Conservation (phyloP, 2,329 filamentous ascomycete genomes). For the Pseudogymnoascus sp. region DNA sequence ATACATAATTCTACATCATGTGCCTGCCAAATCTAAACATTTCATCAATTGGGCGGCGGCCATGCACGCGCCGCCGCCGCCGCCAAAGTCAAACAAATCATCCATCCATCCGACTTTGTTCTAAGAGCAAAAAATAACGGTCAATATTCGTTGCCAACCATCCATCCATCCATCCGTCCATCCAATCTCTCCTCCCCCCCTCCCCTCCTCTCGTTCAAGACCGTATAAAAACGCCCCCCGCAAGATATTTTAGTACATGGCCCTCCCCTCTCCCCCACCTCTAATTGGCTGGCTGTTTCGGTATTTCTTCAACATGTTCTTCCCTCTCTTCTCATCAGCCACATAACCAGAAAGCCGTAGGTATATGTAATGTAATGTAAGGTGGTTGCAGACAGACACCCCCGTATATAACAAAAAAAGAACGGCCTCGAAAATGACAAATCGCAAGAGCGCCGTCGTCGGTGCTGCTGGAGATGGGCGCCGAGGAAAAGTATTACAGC, state of each 20-base stretch:
- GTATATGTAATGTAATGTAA: neutral
- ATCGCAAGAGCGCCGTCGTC: neutral
- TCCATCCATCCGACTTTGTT: neutral
- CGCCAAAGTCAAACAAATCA: neutral
- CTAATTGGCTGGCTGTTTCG: neutral
- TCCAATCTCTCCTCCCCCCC: neutral
- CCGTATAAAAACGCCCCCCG: neutral
- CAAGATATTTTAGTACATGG: neutral
- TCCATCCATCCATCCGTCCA: neutral
- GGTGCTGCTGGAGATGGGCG: neutral
- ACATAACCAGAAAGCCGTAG: neutral
- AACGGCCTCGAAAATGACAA: neutral
- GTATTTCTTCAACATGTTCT: neutral
- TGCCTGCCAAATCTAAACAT: slow-evolving; percentile 1
- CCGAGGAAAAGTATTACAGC: slow-evolving; percentile 2
- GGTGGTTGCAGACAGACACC: no score
- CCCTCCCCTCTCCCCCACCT: neutral
- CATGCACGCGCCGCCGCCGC: neutral
- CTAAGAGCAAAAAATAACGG: neutral
- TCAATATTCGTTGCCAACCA: neutral
- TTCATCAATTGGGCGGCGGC: neutral
- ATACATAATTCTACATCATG: neutral
- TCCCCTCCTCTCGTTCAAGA: neutral
- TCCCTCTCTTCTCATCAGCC: neutral
- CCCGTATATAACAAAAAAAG: neutral